These are phyloP conservation scores for Lentinula detonsa DNA, from an alignment of 768 basidiomycete species.

Conservation along the genomic window DNA sequence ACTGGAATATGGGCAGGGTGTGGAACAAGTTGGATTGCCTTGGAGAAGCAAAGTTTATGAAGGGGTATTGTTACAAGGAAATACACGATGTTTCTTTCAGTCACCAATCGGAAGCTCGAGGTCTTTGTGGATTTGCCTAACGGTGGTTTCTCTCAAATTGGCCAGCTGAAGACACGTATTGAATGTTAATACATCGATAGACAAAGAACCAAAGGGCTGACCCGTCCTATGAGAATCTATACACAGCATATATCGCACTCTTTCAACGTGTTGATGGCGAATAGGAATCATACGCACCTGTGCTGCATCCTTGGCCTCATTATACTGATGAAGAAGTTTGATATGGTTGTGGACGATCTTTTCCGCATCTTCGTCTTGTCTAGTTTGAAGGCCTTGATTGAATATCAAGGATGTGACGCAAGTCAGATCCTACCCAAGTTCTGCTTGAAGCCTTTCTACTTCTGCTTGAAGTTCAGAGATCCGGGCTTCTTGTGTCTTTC, in stretches of 20 bases:
- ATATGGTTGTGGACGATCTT: conserved; percentile 63
- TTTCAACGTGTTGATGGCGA: not conserved
- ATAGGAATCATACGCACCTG: conserved; percentile 40
- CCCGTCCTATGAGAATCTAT: conserved; percentile 77
- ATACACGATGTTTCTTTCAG: conserved; percentile 16
- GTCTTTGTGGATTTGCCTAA: conserved; percentile 70
- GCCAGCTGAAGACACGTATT: conserved; percentile 50
- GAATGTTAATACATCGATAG: not conserved
- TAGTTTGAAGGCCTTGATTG: conserved; percentile 10
- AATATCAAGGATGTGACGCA: not conserved
- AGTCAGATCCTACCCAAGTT: conserved; percentile 34
- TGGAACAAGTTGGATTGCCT: conserved; percentile 39
- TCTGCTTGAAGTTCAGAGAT: conserved; percentile 42
- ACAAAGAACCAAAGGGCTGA: conserved; percentile 20
- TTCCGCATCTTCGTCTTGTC: conserved; percentile 43
- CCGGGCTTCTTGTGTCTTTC: conserved; percentile 47
- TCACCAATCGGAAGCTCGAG: conserved; percentile 58
- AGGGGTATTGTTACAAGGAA: not conserved
- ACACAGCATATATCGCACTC: not conserved
- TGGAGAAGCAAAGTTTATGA: not conserved
- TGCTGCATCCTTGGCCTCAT: conserved; percentile 78
- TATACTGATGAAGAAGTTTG: conserved; percentile 66
- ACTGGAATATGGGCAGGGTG: conserved; percentile 17
- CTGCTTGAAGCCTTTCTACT: conserved; percentile 37
- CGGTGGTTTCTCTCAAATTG: conserved; percentile 56